These are phyloP conservation scores for Gymnopus androsaceus DNA, from an alignment of 1,284 basidiomycete genomes.

Conservation along the genomic window DNA sequence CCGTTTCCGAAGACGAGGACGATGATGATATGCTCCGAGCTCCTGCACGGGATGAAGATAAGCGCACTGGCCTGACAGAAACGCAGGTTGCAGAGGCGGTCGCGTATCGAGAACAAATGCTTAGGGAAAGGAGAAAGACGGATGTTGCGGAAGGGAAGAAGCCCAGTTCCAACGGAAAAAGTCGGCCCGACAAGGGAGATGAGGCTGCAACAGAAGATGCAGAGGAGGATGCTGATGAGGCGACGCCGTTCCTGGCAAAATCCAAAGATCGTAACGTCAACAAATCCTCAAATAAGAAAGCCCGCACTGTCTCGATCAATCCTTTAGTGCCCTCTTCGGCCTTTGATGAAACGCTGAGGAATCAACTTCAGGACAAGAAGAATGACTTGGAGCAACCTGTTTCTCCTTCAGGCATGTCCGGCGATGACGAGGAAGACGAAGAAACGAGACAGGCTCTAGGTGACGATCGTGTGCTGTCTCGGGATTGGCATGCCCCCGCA, in stretches of 20 bases:
- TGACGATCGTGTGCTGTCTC: slow-evolving; percentile 63
- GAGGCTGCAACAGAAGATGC: slow-evolving; percentile 31
- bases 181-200: slow-evolving; percentile 21
- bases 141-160: slow-evolving; percentile 26
- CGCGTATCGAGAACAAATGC: slow-evolving; percentile 78
- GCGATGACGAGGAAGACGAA: slow-evolving; percentile 43
- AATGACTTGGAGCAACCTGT: slow-evolving; percentile 34
- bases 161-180: slow-evolving; percentile 13
- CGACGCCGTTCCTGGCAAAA: slow-evolving; percentile 39
- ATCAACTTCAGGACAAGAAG: slow-evolving; percentile 48
- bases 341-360: slow-evolving; percentile 80
- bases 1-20: slow-evolving; percentile 88
- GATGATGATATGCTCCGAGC: slow-evolving; percentile 73
- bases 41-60: slow-evolving; percentile 78
- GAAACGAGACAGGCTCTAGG: slow-evolving; percentile 31
- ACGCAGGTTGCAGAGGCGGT: slow-evolving; percentile 77
- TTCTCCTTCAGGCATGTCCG: slow-evolving; percentile 37
- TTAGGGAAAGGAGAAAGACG: slow-evolving; percentile 52
- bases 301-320: slow-evolving; percentile 70
- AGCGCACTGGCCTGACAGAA: slow-evolving; percentile 72
- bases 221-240: slow-evolving; percentile 42
- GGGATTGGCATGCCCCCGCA: slow-evolving; percentile 78
- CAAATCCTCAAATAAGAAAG: slow-evolving; percentile 33
- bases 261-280: slow-evolving; percentile 18
- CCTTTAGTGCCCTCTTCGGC: slow-evolving; percentile 80